Evolutionary conservation across 1,284 basidiomycete species (phyloP).

Genomic region (Trametes hirsuta): DNA sequence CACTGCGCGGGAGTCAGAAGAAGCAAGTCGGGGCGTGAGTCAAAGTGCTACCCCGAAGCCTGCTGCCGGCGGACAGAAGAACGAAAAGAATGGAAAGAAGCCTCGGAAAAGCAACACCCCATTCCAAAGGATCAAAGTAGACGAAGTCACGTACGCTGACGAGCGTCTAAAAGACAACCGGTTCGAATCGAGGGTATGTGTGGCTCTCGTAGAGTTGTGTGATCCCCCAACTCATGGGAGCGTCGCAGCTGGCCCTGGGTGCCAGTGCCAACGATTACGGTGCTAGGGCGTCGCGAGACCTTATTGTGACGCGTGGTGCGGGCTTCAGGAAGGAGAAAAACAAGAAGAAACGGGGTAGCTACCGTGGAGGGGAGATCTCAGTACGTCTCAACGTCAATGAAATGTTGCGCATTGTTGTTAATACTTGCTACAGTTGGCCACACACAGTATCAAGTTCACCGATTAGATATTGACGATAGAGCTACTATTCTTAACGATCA

Average conservation of each 20-base stretch:
- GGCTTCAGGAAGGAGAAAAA: slow-evolving; percentile 99
- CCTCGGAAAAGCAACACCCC: slow-evolving; percentile 55
- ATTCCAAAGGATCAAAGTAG: slow-evolving; percentile 84
- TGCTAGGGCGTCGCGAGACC: slow-evolving; percentile 80
- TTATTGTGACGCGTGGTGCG: slow-evolving; percentile 92
- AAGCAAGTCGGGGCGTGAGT: slow-evolving; percentile 5
- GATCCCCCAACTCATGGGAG: slow-evolving; percentile 13
- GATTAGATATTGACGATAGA: slow-evolving; percentile 33
- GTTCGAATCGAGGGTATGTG: slow-evolving; percentile 78
- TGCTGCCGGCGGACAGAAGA: slow-evolving; percentile 13
- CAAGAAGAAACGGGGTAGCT: slow-evolving; percentile 97
- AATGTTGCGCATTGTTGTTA: slow-evolving; percentile 8
- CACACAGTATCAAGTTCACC: slow-evolving; percentile 85
- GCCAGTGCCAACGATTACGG: slow-evolving; percentile 84
- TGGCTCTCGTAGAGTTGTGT: not conserved
- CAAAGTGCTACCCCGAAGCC: slow-evolving; percentile 12
- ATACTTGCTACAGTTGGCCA: slow-evolving; percentile 59
- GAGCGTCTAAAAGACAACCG: slow-evolving; percentile 77
- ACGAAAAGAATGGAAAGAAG: slow-evolving; percentile 35
- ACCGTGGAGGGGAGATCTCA: slow-evolving; percentile 91
- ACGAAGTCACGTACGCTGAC: slow-evolving; percentile 60
- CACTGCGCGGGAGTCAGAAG: slow-evolving; percentile 9
- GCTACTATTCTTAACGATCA: not conserved
- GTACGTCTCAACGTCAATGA: slow-evolving; percentile 46
- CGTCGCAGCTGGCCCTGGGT: slow-evolving; percentile 43